A percentile compares a stretch with the other conserved stretches of the same genome.
phyloP scores from a whole-genome alignment of 805 yeast genomes.

The Candida quercuum region DNA sequence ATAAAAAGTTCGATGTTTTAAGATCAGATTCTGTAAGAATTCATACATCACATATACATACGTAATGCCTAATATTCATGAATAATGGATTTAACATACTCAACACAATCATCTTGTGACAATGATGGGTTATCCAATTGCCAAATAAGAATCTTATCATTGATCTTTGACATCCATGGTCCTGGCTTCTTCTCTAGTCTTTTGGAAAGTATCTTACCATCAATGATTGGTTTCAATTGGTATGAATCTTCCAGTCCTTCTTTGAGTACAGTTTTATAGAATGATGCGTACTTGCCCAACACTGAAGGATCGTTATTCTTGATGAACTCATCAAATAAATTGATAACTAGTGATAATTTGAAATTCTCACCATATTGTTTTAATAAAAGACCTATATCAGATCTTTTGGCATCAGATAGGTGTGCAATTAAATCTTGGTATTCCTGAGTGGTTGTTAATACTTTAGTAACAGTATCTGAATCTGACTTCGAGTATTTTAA shows the following conservation, averaged over 20 bases:
- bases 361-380: conserved; percentile 50
- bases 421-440: conserved; percentile 25
- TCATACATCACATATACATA: neutral
- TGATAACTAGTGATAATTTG: conserved; percentile 34
- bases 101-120: conserved; percentile 49
- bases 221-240: conserved; percentile 57
- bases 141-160: conserved; percentile 58
- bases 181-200: conserved; percentile 65
- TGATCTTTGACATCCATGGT: conserved; percentile 69
- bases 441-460: conserved; percentile 30
- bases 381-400: conserved; percentile 56
- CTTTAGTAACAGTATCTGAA: conserved; percentile 42
- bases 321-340: conserved; percentile 14
- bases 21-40: too few species aligned
- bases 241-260: conserved; percentile 29
- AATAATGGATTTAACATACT: conserved; percentile 26
- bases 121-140: conserved; percentile 70
- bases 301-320: neutral
- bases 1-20: too few species aligned
- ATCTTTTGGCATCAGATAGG: conserved; percentile 35
- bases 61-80: neutral
- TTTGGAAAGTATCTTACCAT: conserved; percentile 64
- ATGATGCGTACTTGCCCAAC: conserved; percentile 10
- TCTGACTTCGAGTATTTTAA: conserved; percentile 57
- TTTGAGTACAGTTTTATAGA: conserved; percentile 11